Evolutionary conservation across 495 filamentous ascomycete species (phyloP), one percentile per base, ranked within the genome.

Genomic region (Apodospora peruviana): DNA sequence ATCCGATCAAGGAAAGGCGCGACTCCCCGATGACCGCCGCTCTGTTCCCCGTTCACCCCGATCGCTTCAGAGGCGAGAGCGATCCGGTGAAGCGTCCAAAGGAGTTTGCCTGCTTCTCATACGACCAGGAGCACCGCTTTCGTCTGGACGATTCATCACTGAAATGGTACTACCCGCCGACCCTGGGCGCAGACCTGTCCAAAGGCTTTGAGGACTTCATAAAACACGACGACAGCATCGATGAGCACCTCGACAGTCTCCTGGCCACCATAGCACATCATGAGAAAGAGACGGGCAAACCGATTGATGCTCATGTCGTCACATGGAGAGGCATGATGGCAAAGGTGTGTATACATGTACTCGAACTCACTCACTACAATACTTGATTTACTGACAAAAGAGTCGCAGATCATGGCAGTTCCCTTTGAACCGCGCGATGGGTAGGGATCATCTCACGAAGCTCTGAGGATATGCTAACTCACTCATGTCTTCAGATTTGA

Each of bases 241-340:
- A 96, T 68, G 89, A 91, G 58, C 94, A 97, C 65, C 67, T 99
- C 16, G 88, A 96, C 70, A 81, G 83, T 43, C 68, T 99, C 18
- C 71, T 99, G 27, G 79, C 78, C 35, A 86, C 88, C 5, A 84
- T 99, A 34, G 72, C 81, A 18, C 75, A 74, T 34, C 70, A 86
- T 29, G 93, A 97, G 64, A 71, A 79, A 58, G 73, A 80, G 47
- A 80, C 76, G 5, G 77, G 76, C 9, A 78, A 80, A 57, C 81
- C 71, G 59, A 83, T 83, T 27, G 80, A 87, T 37, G 83, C 84
- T 8, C 85, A 96, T 51, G 62, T 99, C 38, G 78, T 97, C 40
- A 96, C 91, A 0, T 99, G 91, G 91, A 73, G 93, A 57, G 93
- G 93, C 18, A 96, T 99, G 89, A 88, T 99, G 87, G 97, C 93